Conservation (phyloP, 1,139 yeast species). For the Debaryomyces coudertii region DNA sequence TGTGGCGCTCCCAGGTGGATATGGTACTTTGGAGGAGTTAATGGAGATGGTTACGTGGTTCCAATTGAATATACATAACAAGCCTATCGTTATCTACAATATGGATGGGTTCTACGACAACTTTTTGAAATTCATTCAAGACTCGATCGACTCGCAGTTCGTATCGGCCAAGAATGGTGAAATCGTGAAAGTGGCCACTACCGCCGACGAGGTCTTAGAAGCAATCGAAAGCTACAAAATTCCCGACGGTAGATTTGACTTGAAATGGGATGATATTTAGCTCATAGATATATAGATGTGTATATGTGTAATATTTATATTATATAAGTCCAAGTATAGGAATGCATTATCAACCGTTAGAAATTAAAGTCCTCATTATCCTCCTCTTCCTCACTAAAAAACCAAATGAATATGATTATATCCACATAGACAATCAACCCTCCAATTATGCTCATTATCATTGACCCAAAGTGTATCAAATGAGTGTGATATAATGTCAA, state of each 20-base stretch:
- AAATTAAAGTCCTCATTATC: slow-evolving; percentile 58
- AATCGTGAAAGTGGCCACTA: slow-evolving; percentile 68
- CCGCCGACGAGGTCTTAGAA: slow-evolving; percentile 66
- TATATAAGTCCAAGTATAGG: slow-evolving; percentile 1
- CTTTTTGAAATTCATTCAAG: slow-evolving; percentile 60
- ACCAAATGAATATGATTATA: slow-evolving; percentile 70
- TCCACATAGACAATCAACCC: slow-evolving; percentile 74
- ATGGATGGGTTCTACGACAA: slow-evolving; percentile 80
- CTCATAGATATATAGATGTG: slow-evolving; percentile 5
- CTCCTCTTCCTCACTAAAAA: slow-evolving; percentile 60
- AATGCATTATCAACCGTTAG: slow-evolving; percentile 17
- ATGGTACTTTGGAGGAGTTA: slow-evolving; percentile 86
- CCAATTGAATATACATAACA: slow-evolving; percentile 81
- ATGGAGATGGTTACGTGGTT: slow-evolving; percentile 90
- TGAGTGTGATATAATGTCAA: slow-evolving; percentile 63
- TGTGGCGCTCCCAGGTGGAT: slow-evolving; percentile 91
- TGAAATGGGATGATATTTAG: slow-evolving; percentile 62
- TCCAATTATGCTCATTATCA: slow-evolving; percentile 67
- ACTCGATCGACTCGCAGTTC: slow-evolving; percentile 64
- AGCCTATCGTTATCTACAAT: slow-evolving; percentile 79
- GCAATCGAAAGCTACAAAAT: slow-evolving; percentile 61
- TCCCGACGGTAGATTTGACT: slow-evolving; percentile 77
- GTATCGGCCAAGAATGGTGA: slow-evolving; percentile 68
- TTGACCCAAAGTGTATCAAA: slow-evolving; percentile 59
- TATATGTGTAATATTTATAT: slow-evolving; percentile 8